A percentile compares a stretch with the other conserved stretches of the same genome.
Evolutionary conservation across 2,329 filamentous ascomycete species (phyloP).

Genomic region (Didymella pomorum): DNA sequence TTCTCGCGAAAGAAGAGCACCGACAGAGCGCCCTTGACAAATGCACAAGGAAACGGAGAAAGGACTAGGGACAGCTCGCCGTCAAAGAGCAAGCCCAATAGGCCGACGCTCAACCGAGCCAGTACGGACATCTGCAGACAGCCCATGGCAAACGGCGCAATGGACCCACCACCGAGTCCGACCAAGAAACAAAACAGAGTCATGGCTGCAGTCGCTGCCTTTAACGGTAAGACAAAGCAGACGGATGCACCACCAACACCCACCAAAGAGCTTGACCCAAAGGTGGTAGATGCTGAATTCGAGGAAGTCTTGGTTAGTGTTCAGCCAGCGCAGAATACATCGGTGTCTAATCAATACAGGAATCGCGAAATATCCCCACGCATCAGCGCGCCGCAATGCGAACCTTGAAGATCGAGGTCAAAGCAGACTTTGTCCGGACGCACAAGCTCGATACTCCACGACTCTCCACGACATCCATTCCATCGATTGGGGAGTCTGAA

Average conservation of each 20-base stretch:
- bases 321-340: conserved; percentile 50
- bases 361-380: conserved; percentile 90
- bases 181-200: conserved; percentile 61
- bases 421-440: conserved; percentile 93
- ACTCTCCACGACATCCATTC: conserved; percentile 57
- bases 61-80: conserved; percentile 36
- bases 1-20: conserved; percentile 49
- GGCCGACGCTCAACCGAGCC: conserved; percentile 35
- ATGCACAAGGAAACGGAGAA: conserved; percentile 46
- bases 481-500: conserved; percentile 45
- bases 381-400: conserved; percentile 96
- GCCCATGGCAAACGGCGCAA: conserved; percentile 13
- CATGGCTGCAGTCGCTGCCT: conserved; percentile 69
- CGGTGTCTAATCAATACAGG: conserved; percentile 57
- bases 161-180: conserved; percentile 29
- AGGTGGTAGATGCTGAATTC: conserved; percentile 68
- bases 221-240: conserved; percentile 63
- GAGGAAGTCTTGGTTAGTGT: conserved; percentile 66
- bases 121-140: conserved; percentile 42
- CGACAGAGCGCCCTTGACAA: conserved; percentile 44
- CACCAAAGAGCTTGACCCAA: conserved; percentile 56
- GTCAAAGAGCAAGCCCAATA: conserved; percentile 28
- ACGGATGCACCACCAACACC: conserved; percentile 41
- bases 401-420: conserved; percentile 85
- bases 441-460: conserved; percentile 71